These are phyloP conservation scores for Phylloporus sp. DNA, from an alignment of 768 basidiomycete genomes.

Conservation along the genomic window DNA sequence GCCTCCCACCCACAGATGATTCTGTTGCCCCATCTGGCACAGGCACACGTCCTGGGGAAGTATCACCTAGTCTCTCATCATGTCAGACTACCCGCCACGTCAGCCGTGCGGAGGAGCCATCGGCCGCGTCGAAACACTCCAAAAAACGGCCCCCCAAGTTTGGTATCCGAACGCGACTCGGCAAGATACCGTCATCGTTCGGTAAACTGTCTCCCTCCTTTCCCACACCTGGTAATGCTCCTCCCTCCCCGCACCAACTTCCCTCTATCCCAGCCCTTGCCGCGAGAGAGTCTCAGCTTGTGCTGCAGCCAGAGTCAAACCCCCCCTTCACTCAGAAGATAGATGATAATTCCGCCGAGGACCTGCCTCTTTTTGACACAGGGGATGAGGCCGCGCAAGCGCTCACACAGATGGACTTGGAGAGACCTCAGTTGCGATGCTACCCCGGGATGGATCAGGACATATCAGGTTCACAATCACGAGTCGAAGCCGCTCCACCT, in stretches of 20 bases:
- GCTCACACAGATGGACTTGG: slow-evolving; percentile 12
- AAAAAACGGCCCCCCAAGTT: slow-evolving; percentile 41
- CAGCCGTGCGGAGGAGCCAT: slow-evolving; percentile 11
- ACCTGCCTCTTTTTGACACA: slow-evolving; percentile 20
- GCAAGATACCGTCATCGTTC: slow-evolving; percentile 30
- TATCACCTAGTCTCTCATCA: neutral
- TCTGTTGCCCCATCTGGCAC: neutral
- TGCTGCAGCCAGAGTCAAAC: slow-evolving; percentile 7
- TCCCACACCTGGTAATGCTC: slow-evolving; percentile 8
- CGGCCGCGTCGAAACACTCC: slow-evolving; percentile 14
- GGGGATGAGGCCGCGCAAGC: slow-evolving; percentile 14
- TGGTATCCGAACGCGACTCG: slow-evolving; percentile 45
- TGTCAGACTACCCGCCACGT: neutral
- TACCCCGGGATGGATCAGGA: slow-evolving; percentile 16
- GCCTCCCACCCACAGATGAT: neutral
- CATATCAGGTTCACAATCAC: too few species aligned
- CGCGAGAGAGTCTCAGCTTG: slow-evolving; percentile 8
- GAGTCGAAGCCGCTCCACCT: slow-evolving; percentile 4
- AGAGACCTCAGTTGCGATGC: slow-evolving; percentile 13
- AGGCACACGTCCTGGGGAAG: neutral
- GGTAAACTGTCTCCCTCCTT: slow-evolving; percentile 6
- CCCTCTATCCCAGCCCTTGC: slow-evolving; percentile 9
- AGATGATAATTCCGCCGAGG: slow-evolving; percentile 19
- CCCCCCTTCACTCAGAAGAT: slow-evolving; percentile 12
- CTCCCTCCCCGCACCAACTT: slow-evolving; percentile 4